phyloP scores from a whole-genome alignment of 495 filamentous ascomycete species.

The Haplographium delicatum region DNA sequence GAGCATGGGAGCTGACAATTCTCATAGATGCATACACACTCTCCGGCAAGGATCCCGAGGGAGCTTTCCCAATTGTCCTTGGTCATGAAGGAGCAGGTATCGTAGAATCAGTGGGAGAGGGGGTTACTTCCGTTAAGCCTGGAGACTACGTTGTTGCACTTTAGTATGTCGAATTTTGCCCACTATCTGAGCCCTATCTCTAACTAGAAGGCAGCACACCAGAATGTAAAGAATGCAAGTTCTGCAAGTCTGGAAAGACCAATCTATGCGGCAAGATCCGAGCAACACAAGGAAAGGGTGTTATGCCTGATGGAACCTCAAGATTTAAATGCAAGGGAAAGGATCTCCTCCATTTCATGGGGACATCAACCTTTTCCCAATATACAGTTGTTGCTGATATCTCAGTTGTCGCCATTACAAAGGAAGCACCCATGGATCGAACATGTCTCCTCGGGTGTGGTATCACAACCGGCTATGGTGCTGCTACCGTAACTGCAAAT shows the following conservation, averaged over 20 bases:
- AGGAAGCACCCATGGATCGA: constrained; percentile 89
- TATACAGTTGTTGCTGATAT: constrained; percentile 99
- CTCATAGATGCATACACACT: constrained; percentile 88
- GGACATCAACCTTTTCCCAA: constrained; percentile 95
- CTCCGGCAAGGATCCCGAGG: constrained; percentile 96
- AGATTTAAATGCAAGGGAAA: constrained; percentile 93
- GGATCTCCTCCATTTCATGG: constrained; percentile 97
- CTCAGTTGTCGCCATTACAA: constrained; percentile 89
- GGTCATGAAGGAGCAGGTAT: constrained; percentile 97
- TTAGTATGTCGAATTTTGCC: constrained; percentile 59
- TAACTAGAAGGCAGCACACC: constrained; percentile 62
- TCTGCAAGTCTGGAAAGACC: constrained; percentile 98
- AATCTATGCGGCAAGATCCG: constrained; percentile 99
- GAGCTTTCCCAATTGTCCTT: constrained; percentile 92
- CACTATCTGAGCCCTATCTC: background rate
- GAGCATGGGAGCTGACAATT: constrained; percentile 1
- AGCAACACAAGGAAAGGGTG: constrained; percentile 88
- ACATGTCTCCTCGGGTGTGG: constrained; percentile 95
- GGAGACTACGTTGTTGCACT: constrained; percentile 92
- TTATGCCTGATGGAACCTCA: constrained; percentile 96
- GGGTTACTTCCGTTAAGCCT: constrained; percentile 88
- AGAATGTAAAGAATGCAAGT: constrained; percentile 97
- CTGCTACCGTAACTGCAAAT: constrained; percentile 84
- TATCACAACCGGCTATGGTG: constrained; percentile 97
- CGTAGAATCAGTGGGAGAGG: constrained; percentile 95